phyloP scores from a whole-genome alignment of 2,329 filamentous ascomycete genomes.

The Colletotrichum plurivorum region DNA sequence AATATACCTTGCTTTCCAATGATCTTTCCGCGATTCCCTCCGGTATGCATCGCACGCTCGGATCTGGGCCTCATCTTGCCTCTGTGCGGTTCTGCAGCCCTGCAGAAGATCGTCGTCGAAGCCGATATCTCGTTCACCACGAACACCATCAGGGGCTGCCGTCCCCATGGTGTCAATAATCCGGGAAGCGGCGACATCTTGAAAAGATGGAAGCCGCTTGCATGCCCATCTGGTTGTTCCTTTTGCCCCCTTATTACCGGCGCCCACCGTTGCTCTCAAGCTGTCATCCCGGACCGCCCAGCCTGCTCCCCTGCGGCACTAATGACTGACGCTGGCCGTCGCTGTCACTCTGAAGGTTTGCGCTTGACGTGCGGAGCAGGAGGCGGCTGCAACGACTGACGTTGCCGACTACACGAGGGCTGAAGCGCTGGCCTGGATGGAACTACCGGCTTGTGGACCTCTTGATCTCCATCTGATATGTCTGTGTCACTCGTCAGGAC shows the following conservation, averaged over 20 bases:
- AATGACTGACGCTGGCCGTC: slow-evolving; percentile 26
- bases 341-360: slow-evolving; percentile 35
- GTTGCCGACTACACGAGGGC: slow-evolving; percentile 27
- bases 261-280: slow-evolving; percentile 9
- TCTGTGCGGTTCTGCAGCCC: slow-evolving; percentile 16
- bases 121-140: not conserved
- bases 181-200: not conserved
- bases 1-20: slow-evolving; percentile 25
- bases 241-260: not conserved
- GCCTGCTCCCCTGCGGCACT: slow-evolving; percentile 11
- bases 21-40: slow-evolving; percentile 20
- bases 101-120: slow-evolving; percentile 6
- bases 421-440: slow-evolving; percentile 4
- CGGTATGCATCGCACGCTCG: slow-evolving; percentile 4
- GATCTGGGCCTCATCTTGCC: slow-evolving; percentile 20
- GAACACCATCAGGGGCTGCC: not conserved
- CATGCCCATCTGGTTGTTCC: not conserved
- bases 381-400: slow-evolving; percentile 32
- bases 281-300: not conserved
- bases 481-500: slow-evolving; percentile 31
- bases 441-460: slow-evolving; percentile 36
- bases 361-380: slow-evolving; percentile 32
- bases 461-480: slow-evolving; percentile 36
- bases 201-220: slow-evolving; percentile 3
- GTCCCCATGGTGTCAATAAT: not conserved